phyloP scores from a whole-genome alignment of 2,329 filamentous ascomycete genomes.

The Fusarium phyllophilum region DNA sequence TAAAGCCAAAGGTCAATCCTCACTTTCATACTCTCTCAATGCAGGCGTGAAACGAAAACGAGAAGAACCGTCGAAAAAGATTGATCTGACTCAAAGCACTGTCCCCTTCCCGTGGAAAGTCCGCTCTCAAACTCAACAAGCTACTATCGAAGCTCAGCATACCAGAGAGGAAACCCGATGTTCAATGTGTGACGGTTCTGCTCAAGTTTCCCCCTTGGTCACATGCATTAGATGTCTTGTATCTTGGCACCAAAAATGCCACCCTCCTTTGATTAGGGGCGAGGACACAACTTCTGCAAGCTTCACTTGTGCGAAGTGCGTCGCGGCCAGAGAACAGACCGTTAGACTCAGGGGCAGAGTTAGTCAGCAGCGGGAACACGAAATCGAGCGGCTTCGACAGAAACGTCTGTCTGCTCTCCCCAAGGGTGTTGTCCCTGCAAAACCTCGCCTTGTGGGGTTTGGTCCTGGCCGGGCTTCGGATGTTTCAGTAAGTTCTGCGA shows the following conservation, averaged over 20 bases:
- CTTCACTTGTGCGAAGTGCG: constrained; percentile 38
- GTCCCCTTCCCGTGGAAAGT: constrained; percentile 42
- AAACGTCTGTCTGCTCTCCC: constrained; percentile 49
- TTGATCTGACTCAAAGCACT: constrained; percentile 49
- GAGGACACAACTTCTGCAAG: not conserved
- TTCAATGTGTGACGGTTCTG: constrained; percentile 29
- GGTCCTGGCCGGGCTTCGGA: constrained; percentile 48
- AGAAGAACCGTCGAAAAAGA: constrained; percentile 13
- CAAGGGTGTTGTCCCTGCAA: constrained; percentile 47
- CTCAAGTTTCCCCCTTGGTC: constrained; percentile 14
- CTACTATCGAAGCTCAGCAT: not conserved
- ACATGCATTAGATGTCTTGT: constrained; percentile 38
- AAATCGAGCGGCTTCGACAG: constrained; percentile 48
- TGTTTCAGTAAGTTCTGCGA: constrained; percentile 47
- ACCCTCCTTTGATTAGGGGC: constrained; percentile 14
- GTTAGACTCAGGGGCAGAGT: constrained; percentile 20
- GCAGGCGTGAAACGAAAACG: constrained; percentile 46
- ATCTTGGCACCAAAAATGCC: constrained; percentile 43
- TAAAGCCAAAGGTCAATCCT: constrained; percentile 5
- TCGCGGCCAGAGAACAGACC: constrained; percentile 7
- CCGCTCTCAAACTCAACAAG: not conserved
- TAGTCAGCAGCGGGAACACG: constrained; percentile 33
- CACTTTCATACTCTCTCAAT: constrained; percentile 7
- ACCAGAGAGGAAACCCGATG: constrained; percentile 9
- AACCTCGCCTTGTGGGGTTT: constrained; percentile 53